phyloP scores from a whole-genome alignment of 192 early-diverging fungal genomes.

The Backusella mclennaniae region DNA sequence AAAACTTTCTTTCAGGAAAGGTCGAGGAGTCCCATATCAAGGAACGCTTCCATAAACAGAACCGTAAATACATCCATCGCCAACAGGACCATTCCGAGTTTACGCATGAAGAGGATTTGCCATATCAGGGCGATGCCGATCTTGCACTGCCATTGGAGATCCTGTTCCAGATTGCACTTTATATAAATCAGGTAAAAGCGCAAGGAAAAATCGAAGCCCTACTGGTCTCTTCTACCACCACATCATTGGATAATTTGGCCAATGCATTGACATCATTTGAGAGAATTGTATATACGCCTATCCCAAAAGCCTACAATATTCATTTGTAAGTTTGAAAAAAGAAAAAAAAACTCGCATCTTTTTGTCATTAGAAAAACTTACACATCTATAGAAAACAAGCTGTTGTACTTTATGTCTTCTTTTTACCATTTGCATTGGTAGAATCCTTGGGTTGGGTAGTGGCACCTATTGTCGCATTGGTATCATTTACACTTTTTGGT shows the following conservation, averaged over 20 bases:
- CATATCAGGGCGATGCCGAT: constrained; percentile 44
- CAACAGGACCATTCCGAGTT: constrained; percentile 18
- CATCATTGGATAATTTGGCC: constrained; percentile 48
- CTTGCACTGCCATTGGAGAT: constrained; percentile 53
- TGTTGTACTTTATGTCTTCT: constrained; percentile 55
- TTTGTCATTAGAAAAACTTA: background rate
- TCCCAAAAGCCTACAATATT: constrained; percentile 68
- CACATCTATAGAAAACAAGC: constrained; percentile 52
- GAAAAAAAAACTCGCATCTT: no score
- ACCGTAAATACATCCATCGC: background rate
- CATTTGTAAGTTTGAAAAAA: constrained; percentile 54
- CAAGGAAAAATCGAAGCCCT: constrained; percentile 37
- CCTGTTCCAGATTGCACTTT: constrained; percentile 41
- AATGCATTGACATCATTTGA: constrained; percentile 68
- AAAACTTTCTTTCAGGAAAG: background rate
- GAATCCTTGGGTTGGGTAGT: constrained; percentile 40
- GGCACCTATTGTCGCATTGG: constrained; percentile 60
- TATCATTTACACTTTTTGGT: constrained; percentile 72
- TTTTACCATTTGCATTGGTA: constrained; percentile 62
- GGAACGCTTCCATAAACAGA: background rate
- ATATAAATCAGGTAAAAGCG: constrained; percentile 39
- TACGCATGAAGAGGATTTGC: constrained; percentile 27
- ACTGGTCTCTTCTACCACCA: constrained; percentile 35
- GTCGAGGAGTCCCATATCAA: background rate
- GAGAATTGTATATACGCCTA: constrained; percentile 64